Percentiles rank a stretch among this genome's conserved stretches.
These are phyloP conservation scores for Komagataella pastoris DNA, from an alignment of 805 yeast species.

Conservation along the genomic window DNA sequence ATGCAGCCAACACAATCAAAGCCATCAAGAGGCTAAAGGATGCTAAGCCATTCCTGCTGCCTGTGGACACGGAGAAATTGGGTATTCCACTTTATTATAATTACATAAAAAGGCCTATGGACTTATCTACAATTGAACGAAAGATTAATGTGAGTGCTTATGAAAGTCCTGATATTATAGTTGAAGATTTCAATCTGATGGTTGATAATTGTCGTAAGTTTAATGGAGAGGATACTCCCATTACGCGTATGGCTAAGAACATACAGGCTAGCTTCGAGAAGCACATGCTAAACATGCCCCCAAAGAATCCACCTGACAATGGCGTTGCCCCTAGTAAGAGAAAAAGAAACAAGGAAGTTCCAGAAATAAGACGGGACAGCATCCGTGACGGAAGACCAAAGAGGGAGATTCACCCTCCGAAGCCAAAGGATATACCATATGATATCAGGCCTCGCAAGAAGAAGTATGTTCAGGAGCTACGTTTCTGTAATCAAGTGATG, in stretches of 20 bases:
- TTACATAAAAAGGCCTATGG: constrained; percentile 82
- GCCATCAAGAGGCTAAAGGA: constrained; percentile 86
- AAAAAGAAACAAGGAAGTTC: constrained; percentile 32
- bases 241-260: constrained; percentile 85
- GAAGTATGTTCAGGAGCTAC: constrained; percentile 79
- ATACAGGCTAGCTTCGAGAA: constrained; percentile 88
- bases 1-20: constrained; percentile 64
- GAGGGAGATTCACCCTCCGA: constrained; percentile 93
- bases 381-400: constrained; percentile 70
- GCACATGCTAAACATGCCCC: constrained; percentile 86
- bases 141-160: constrained; percentile 64
- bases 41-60: constrained; percentile 78
- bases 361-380: constrained; percentile 63
- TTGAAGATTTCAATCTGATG: constrained; percentile 73
- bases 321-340: constrained; percentile 15
- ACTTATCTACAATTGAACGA: constrained; percentile 77
- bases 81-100: constrained; percentile 88
- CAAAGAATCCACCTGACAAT: constrained; percentile 27
- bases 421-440: constrained; percentile 84
- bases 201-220: constrained; percentile 71
- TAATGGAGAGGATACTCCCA: constrained; percentile 74
- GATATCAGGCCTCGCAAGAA: constrained; percentile 86
- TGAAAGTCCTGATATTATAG: constrained; percentile 52
- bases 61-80: constrained; percentile 81
- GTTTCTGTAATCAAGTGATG: constrained; percentile 71